These are phyloP conservation scores for Neurospora sp. DNA, from an alignment of 495 filamentous ascomycete species.

Conservation along the genomic window DNA sequence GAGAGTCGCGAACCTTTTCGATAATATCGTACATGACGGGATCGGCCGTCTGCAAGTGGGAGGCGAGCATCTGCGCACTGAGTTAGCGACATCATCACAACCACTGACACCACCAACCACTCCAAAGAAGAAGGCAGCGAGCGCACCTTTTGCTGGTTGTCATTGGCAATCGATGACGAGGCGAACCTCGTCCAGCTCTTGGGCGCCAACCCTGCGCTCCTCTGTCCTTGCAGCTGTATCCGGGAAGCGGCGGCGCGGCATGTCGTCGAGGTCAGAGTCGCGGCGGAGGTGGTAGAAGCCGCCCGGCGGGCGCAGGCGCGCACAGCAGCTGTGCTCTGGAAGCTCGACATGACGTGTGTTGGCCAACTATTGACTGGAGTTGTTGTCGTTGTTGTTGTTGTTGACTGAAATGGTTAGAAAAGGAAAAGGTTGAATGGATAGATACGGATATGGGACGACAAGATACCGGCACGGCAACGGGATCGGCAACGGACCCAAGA, in stretches of 20 bases:
- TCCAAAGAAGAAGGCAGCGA: not conserved
- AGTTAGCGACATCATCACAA: constrained; percentile 7
- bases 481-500: not conserved
- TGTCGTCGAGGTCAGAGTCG: constrained; percentile 3
- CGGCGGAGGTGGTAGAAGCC: not conserved
- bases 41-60: constrained; percentile 74
- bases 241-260: not conserved
- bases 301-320: constrained; percentile 12
- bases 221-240: constrained; percentile 3
- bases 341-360: constrained; percentile 15
- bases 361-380: not conserved
- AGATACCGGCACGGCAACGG: not conserved
- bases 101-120: not conserved
- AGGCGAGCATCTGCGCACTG: constrained; percentile 57
- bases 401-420: not conserved
- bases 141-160: constrained; percentile 56
- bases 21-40: constrained; percentile 78
- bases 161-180: constrained; percentile 39
- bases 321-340: constrained; percentile 10
- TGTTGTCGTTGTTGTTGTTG: not conserved
- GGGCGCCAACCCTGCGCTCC: not conserved
- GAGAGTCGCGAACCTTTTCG: constrained; percentile 55
- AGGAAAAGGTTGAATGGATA: not conserved
- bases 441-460: not conserved
- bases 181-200: constrained; percentile 22